Evolutionary conservation across 2,329 filamentous ascomycete genomes (phyloP).

Genomic region (Fusarium austroafricanum): DNA sequence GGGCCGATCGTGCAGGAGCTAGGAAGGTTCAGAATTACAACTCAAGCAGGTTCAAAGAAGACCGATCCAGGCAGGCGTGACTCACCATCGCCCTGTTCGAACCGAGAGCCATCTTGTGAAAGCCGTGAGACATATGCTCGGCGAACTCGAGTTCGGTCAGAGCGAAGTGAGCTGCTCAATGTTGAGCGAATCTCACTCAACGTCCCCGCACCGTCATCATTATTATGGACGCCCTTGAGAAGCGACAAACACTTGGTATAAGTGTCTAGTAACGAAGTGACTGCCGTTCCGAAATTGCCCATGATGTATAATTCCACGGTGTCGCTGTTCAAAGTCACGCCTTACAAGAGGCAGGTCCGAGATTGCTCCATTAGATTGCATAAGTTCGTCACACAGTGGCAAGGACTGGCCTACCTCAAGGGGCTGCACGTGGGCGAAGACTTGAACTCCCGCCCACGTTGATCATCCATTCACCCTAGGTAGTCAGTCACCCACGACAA

Average conservation of each 20-base stretch:
- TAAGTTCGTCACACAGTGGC: conserved; percentile 29
- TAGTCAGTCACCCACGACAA: too few species aligned
- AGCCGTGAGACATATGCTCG: conserved; percentile 57
- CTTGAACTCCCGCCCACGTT: too few species aligned
- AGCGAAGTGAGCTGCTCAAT: conserved; percentile 53
- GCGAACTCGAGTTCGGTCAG: conserved; percentile 56
- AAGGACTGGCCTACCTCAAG: conserved; percentile 7
- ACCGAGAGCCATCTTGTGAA: conserved; percentile 54
- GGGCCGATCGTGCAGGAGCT: conserved; percentile 55
- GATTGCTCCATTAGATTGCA: conserved; percentile 31
- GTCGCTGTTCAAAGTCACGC: conserved; percentile 8
- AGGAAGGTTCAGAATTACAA: conserved; percentile 24
- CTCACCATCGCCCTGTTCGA: conserved; percentile 63
- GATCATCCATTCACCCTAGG: not conserved
- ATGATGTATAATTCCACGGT: conserved; percentile 22
- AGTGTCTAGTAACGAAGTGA: conserved; percentile 59
- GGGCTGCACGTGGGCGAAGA: conserved; percentile 39
- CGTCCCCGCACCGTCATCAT: conserved; percentile 27
- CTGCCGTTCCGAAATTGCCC: conserved; percentile 57
- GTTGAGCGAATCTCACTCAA: conserved; percentile 40
- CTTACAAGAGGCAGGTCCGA: conserved; percentile 13
- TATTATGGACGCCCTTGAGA: conserved; percentile 51
- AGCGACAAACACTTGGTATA: conserved; percentile 60
- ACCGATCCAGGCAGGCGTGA: conserved; percentile 13
- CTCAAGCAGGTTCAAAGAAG: conserved; percentile 17